A percentile compares a stretch with the other conserved stretches of the same genome.
Evolutionary conservation across 768 basidiomycete genomes (phyloP).

Genomic region (button mushroom (Agaricus bisporus)): DNA sequence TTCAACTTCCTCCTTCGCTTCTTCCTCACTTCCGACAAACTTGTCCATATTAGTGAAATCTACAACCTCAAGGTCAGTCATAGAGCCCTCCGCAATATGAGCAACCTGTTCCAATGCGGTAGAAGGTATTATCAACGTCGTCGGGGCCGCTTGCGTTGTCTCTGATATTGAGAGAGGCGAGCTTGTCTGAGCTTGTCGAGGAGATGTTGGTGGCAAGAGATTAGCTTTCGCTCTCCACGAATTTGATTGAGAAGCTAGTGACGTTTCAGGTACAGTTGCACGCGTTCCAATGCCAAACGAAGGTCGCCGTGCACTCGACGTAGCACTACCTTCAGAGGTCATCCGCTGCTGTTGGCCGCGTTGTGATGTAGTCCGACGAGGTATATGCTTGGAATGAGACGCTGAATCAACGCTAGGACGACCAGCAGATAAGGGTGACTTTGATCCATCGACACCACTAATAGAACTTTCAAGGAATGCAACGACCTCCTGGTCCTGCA

Average conservation of each 20-base stretch:
- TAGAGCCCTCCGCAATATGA: conserved; percentile 38
- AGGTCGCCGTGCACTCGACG: conserved; percentile 5
- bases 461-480: conserved; percentile 44
- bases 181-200: conserved; percentile 24
- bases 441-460: conserved; percentile 15
- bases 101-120: conserved; percentile 36
- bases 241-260: conserved; percentile 36
- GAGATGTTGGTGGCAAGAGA: conserved; percentile 22
- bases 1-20: conserved; percentile 15
- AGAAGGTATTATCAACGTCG: conserved; percentile 14
- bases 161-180: conserved; percentile 8
- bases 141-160: not conserved
- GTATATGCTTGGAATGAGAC: conserved; percentile 12
- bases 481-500: conserved; percentile 27
- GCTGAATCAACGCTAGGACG: conserved; percentile 3
- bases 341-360: conserved; percentile 18
- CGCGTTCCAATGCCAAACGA: conserved; percentile 8
- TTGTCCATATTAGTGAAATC: conserved; percentile 75
- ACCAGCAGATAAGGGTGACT: not conserved
- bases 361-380: conserved; percentile 28
- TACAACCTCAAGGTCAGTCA: conserved; percentile 70
- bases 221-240: conserved; percentile 63
- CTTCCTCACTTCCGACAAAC: conserved; percentile 42
- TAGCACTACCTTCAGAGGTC: conserved; percentile 18
- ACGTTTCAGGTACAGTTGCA: conserved; percentile 8